Percentiles rank a stretch among this genome's conserved stretches.
Evolutionary conservation across 2,329 filamentous ascomycete species (phyloP).

Genomic region (Xylaria sp.): DNA sequence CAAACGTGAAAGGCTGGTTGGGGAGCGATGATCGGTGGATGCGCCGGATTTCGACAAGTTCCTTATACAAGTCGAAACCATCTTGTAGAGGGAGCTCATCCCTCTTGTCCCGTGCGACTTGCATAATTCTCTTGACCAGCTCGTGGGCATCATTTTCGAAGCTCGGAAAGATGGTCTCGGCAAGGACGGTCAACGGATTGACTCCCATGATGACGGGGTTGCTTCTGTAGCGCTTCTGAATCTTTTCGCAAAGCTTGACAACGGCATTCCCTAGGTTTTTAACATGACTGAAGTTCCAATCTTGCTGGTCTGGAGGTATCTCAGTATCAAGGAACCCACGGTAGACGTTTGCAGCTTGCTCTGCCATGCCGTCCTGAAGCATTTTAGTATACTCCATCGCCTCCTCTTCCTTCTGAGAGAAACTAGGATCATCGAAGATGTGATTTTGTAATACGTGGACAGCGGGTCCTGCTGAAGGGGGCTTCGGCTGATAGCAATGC

Average conservation of each 20-base stretch:
- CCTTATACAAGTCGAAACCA: constrained; percentile 92
- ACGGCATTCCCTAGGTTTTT: constrained; percentile 89
- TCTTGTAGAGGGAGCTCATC: constrained; percentile 88
- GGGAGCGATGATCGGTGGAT: constrained; percentile 83
- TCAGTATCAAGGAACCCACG: constrained; percentile 80
- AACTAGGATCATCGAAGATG: constrained; percentile 81
- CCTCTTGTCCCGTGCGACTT: constrained; percentile 73
- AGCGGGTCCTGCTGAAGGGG: constrained; percentile 80
- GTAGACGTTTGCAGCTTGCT: constrained; percentile 83
- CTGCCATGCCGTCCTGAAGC: constrained; percentile 76
- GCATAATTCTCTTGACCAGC: constrained; percentile 83
- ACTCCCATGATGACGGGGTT: constrained; percentile 88
- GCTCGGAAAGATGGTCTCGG: constrained; percentile 85
- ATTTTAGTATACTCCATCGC: constrained; percentile 77
- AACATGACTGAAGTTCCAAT: constrained; percentile 92
- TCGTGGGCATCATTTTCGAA: constrained; percentile 92
- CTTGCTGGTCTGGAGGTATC: constrained; percentile 80
- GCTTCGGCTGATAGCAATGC: constrained; percentile 89
- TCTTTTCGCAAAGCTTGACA: constrained; percentile 84
- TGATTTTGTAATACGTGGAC: constrained; percentile 86
- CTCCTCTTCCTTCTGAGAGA: constrained; percentile 76
- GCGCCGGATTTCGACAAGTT: constrained; percentile 83
- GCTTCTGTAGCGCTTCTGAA: constrained; percentile 91
- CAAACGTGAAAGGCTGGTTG: constrained; percentile 81
- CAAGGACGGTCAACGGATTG: constrained; percentile 73